A percentile compares a stretch with the other conserved stretches of the same genome.
Evolutionary conservation across 2,329 filamentous ascomycete species (phyloP).

Genomic region (Talaromyces sp.): DNA sequence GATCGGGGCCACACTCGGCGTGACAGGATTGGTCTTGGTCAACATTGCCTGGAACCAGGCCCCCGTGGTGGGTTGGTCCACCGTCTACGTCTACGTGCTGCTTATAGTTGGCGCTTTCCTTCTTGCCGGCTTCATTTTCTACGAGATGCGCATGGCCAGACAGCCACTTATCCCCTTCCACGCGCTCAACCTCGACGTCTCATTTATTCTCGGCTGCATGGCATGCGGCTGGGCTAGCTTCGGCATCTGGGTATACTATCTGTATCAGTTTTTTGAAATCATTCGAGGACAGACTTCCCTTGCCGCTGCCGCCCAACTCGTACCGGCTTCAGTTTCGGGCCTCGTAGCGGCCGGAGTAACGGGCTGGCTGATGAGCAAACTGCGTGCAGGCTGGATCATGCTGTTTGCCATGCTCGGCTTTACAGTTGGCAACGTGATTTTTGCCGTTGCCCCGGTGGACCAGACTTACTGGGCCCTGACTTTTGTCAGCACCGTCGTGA

Average conservation of each 20-base stretch:
- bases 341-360: constrained; percentile 28
- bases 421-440: constrained; percentile 29
- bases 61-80: constrained; percentile 53
- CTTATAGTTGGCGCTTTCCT: constrained; percentile 54
- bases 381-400: constrained; percentile 30
- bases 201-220: constrained; percentile 9
- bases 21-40: constrained; percentile 51
- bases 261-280: constrained; percentile 45
- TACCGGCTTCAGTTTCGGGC: constrained; percentile 22
- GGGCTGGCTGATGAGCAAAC: constrained; percentile 25
- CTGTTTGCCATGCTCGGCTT: constrained; percentile 28
- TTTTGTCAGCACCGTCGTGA: constrained; percentile 24
- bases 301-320: constrained; percentile 22
- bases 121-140: constrained; percentile 52
- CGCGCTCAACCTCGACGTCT: constrained; percentile 32
- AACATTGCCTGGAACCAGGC: constrained; percentile 66
- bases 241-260: constrained; percentile 50
- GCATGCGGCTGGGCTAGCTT: constrained; percentile 31
- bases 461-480: constrained; percentile 40
- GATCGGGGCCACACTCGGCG: constrained; percentile 17
- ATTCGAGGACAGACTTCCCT: constrained; percentile 25
- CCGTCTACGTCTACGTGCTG: constrained; percentile 50
- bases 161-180: constrained; percentile 52
- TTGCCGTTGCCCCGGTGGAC: constrained; percentile 33
- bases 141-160: constrained; percentile 41